Conservation (phyloP, 2,329 filamentous ascomycete genomes). For the Cladosporium sp. region DNA sequence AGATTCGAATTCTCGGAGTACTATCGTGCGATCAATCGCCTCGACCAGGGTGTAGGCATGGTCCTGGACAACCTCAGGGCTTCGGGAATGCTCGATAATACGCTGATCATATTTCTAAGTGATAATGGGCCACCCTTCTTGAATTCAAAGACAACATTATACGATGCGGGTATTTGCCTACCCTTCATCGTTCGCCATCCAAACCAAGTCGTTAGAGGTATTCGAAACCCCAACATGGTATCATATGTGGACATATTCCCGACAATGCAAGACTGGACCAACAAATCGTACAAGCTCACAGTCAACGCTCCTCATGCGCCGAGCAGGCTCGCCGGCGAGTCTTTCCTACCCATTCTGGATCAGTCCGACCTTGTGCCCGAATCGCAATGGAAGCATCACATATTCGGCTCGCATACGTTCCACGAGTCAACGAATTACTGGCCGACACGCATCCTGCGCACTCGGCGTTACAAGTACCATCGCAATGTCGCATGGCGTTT, state of each 20-base stretch:
- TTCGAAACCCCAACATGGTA: conserved; percentile 27
- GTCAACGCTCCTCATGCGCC: background rate
- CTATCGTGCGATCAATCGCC: conserved; percentile 41
- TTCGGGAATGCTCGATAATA: background rate
- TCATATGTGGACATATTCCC: background rate
- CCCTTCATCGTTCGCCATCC: conserved; percentile 47
- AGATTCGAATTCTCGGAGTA: conserved; percentile 47
- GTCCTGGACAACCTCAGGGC: conserved; percentile 40
- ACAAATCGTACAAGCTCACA: background rate
- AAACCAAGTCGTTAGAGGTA: conserved; percentile 26
- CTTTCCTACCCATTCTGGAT: conserved; percentile 29
- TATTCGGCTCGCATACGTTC: conserved; percentile 55
- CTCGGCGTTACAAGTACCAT: conserved; percentile 50
- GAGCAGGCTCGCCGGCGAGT: background rate
- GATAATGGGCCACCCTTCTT: conserved; percentile 54
- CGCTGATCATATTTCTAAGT: conserved; percentile 40
- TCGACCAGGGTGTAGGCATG: conserved; percentile 47
- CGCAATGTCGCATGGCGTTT: conserved; percentile 49
- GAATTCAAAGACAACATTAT: conserved; percentile 55
- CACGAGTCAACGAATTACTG: conserved; percentile 54
- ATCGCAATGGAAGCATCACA: conserved; percentile 37
- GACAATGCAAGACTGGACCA: background rate
- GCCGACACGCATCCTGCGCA: conserved; percentile 52
- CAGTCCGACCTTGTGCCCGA: conserved; percentile 22
- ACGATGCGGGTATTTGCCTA: conserved; percentile 49